phyloP scores from a whole-genome alignment of 163 green algal genomes.

The Scenedesmus sp. region DNA sequence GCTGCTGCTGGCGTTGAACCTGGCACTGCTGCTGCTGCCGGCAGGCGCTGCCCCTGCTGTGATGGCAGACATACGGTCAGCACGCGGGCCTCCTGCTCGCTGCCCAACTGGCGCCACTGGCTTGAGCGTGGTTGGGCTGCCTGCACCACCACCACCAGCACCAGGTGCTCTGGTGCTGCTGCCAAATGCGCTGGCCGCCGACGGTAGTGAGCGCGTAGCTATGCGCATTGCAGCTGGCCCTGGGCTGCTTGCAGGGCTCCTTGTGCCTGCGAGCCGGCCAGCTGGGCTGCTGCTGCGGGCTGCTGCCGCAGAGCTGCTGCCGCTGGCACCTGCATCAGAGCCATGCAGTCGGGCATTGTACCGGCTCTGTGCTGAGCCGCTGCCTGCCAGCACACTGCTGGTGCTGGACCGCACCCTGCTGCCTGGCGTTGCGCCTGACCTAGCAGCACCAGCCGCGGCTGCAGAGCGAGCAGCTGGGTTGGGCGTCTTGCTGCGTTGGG shows the following conservation, averaged over 20 bases:
- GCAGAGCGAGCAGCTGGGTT: conserved; percentile 2
- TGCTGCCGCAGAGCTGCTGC: background rate
- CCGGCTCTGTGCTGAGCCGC: background rate
- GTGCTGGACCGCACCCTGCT: background rate
- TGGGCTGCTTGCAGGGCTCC: background rate
- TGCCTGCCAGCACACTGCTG: background rate
- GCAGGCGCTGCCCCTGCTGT: background rate
- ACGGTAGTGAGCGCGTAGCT: background rate
- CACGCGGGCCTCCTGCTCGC: background rate
- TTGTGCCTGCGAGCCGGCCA: background rate
- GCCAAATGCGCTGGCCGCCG: background rate
- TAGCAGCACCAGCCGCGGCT: conserved; percentile 13
- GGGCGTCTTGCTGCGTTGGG: conserved; percentile 39
- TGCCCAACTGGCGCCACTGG: background rate
- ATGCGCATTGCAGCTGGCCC: background rate
- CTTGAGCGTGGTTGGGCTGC: background rate
- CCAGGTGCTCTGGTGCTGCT: background rate
- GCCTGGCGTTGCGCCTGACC: background rate
- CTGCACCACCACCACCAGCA: background rate
- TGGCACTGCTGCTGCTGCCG: background rate
- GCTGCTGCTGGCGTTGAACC: background rate
- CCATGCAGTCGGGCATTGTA: background rate
- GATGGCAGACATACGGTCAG: background rate
- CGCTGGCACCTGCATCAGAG: background rate
- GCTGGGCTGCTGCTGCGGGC: background rate